Base-by-base conservation (phyloP, 306 rosid genomes). In the Corylus americana region DNA sequence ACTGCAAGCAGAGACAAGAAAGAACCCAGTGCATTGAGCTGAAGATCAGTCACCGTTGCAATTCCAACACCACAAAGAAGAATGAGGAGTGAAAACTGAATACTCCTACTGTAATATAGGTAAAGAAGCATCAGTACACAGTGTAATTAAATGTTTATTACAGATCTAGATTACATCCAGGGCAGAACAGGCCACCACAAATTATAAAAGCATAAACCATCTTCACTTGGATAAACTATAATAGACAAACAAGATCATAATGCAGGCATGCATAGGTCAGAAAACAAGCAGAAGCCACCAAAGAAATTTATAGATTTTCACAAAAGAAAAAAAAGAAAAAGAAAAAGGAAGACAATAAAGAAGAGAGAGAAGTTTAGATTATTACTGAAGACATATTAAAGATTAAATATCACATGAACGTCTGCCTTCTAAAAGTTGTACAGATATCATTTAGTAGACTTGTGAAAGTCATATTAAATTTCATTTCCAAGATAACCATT, bases 41-140 rank as follows among this genome's bases (percentile, higher is more conserved):
- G 98, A 82, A 95, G 86, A 85, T 95, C 98, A 13, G 97, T 92
- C 71, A 95, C 86, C 2, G 98, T 95, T 62, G 97, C 98, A 81
- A 95, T 91, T 78, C 98, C 98, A 74, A 95, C 98, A 67, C 98
- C 98, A 39, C 91, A 16, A 81, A 95, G 97, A 66, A 95, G 97
- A 78, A 92, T 35, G 6, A 25, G 66, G 62, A 95, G 97, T 53
- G 98, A 88, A 70, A 90, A 82, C 85, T 95, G 98, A 74, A 92
- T 86, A 76, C 89, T 87, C 81, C 72, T 83, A 70, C 86, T 82
- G 85, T 78, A 76, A 61, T 63, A n/a, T 49, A 35, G 66, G 45
- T 45, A 68, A 75, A 50, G 48, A 74, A 74, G 25, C 8, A 42
- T 85, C 55, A 80, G 84, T 42, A 77, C 37, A 66, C 22, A 29